A percentile compares a stretch with the other conserved stretches of the same genome.
Evolutionary conservation across 2,329 filamentous ascomycete genomes (phyloP).

Genomic region (Onygenales sp.): DNA sequence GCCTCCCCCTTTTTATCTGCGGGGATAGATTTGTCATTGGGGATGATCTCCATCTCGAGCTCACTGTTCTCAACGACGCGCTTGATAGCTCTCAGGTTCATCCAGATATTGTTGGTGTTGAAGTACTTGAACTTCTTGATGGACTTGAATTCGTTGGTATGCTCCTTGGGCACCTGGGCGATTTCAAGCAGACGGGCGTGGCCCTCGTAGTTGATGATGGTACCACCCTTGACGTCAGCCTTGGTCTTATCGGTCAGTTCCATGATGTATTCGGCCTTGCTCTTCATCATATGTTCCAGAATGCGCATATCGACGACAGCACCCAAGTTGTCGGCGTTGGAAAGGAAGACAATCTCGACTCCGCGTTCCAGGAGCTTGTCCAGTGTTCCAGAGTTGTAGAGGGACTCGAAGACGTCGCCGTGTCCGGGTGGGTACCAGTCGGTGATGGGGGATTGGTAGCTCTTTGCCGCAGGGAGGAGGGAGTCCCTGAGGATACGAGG

Average conservation of each 20-base stretch:
- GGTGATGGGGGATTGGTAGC: conserved; percentile 72
- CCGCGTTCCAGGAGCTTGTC: conserved; percentile 92
- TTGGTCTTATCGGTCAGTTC: conserved; percentile 99
- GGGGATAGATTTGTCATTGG: conserved; percentile 96
- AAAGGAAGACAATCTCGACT: conserved; percentile 96
- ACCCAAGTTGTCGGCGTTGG: conserved; percentile 97
- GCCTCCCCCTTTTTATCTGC: conserved; percentile 99
- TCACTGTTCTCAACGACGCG: conserved; percentile 97
- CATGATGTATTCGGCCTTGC: conserved; percentile 97
- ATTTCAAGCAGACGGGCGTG: conserved; percentile 95
- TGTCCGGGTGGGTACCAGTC: conserved; percentile 99
- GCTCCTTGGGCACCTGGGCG: conserved; percentile 98
- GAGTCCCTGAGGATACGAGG: conserved; percentile 98
- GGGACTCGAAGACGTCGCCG: conserved; percentile 98
- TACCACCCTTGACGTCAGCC: conserved; percentile 99
- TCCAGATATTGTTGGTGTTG: conserved; percentile 99
- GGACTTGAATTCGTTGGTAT: conserved; percentile 99
- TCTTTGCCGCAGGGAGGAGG: conserved; percentile 88
- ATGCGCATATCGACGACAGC: conserved; percentile 97
- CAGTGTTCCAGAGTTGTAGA: conserved; percentile 97
- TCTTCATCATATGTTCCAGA: conserved; percentile 98
- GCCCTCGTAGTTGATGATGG: conserved; percentile 98
- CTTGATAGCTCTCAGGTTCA: conserved; percentile 96
- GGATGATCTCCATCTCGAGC: conserved; percentile 98
- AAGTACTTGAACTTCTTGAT: conserved; percentile 99